Evolutionary conservation across 208 protist genomes (phyloP), one percentile per base, ranked within the genome.

Genomic region (Angomonas deanei): DNA sequence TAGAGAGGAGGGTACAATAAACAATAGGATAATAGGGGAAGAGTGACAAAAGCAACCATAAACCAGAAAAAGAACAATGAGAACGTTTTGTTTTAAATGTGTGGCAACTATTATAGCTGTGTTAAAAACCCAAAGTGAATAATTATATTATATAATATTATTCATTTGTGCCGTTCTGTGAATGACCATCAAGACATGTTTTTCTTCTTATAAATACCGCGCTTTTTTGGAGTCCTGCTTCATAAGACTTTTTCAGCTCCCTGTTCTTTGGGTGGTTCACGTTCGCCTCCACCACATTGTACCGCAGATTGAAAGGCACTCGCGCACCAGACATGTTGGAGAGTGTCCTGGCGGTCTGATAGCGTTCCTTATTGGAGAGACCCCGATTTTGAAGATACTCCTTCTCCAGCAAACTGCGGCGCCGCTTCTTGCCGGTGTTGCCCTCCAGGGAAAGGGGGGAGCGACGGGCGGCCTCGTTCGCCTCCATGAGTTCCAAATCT

Each of bases 241-340:
- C 64, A 70, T 88, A 93, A 15, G 68, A 66, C n/a, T 74, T 66
- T 39, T 62, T 42, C 46, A 88, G 72, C 5, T 70, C 53, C 24
- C 74, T 69, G 64, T 91, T 88, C 6, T 75, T 61, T 3, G 76
- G 82, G 54, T 96, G 77, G 24, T 58, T 77, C 19, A 93, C 61
- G 70, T 96, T 79, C n/a, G 86, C 89, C 64, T 93, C 75, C 17
- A 93, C 77, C 8, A 96, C 75, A 31, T 78, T 73, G 68, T 96
- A 96, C 15, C 89, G 80, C 27, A 95, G 65, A 57, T 93, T 91
- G 61, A 95, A 95, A 2, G 89, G 89, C 30, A 95, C 86, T 19
- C 86, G 89, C 2, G 79, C 82, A 11, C 89, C 89, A 23, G 75
- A 64, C 17, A 65, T 48, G 60, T 91, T 93, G 26, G 86, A 91